These are phyloP conservation scores for Carex scoparia DNA, from an alignment of 176 grass and related monocot species.

Conservation along the genomic window DNA sequence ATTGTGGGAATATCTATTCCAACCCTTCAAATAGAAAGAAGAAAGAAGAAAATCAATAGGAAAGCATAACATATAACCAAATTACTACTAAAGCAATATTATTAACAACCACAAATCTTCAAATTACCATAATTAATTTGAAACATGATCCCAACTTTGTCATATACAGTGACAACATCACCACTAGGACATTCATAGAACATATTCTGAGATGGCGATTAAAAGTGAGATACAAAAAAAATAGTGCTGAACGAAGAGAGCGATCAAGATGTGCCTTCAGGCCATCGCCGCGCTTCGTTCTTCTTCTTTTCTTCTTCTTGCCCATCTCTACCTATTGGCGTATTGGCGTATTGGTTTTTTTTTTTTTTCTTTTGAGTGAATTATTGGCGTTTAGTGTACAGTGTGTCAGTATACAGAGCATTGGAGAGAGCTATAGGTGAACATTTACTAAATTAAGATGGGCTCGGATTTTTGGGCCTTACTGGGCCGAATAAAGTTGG, in stretches of 20 bases:
- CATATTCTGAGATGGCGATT: neutral
- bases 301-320: neutral
- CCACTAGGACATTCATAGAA: neutral
- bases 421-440: neutral
- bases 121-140: neutral
- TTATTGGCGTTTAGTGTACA: too few species aligned
- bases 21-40: constrained; percentile 42
- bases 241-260: neutral
- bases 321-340: neutral
- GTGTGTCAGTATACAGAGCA: neutral
- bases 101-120: neutral
- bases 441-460: neutral
- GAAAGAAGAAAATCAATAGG: constrained; percentile 15
- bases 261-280: neutral
- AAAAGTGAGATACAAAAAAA: neutral
- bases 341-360: too few species aligned
- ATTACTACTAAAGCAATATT: neutral
- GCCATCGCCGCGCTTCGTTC: neutral
- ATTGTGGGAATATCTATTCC: constrained; percentile 79
- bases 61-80: constrained; percentile 10
- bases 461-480: neutral
- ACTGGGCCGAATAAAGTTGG: neutral
- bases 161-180: neutral
- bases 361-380: too few species aligned
- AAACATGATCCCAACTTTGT: neutral